Base-by-base conservation (phyloP, 805 yeast species). In the Pichia deserticola region DNA sequence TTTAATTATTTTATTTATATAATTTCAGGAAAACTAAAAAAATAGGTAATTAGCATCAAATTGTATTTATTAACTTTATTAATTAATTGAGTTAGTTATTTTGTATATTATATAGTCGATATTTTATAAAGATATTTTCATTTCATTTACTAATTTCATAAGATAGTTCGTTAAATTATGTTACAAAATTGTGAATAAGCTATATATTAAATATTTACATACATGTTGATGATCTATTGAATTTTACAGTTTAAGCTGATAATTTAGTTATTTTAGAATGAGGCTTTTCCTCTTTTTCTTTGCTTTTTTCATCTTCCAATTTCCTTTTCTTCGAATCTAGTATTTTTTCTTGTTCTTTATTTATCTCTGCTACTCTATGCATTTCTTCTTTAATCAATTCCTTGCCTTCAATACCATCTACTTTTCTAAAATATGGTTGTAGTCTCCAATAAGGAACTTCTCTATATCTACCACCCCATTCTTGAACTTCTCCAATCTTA, bases 391-490 rank as follows among this genome's bases (percentile, higher is more conserved):
- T 59, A 8, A 62, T 60, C 10, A 65, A 61, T 7, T 64, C 69
- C 43, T 76, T 79, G 28, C 77, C 79, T 30, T 75, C 72, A 3
- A 78, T 81, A 27, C 98, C 98, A 63, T 88, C 78, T 1, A 92
- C 96, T 3, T 84, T 82, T 58, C 99, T 76, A 73, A 92, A 92
- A 63, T 87, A 86, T 2, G 99, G 99, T 68, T 92, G 99, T 56
- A 96, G 82, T 60, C 98, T 77, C 98, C 98, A 92, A 64, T 85
- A 89, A 1, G 99, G 98, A 13, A 92, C 79, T 5, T 75, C 77
- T 63, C 81, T 81, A 64, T 93, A 92, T 12, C 74, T 59, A 0
- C 95, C 96, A 44, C 95, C 96, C 90, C 95, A 85, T 57, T 81
- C 80, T 36, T 61, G 57, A 1, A 60, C 41, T 7, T 76, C 78